Base-by-base conservation (phyloP, 2,329 filamentous ascomycete genomes). In the Xylariales sp. region DNA sequence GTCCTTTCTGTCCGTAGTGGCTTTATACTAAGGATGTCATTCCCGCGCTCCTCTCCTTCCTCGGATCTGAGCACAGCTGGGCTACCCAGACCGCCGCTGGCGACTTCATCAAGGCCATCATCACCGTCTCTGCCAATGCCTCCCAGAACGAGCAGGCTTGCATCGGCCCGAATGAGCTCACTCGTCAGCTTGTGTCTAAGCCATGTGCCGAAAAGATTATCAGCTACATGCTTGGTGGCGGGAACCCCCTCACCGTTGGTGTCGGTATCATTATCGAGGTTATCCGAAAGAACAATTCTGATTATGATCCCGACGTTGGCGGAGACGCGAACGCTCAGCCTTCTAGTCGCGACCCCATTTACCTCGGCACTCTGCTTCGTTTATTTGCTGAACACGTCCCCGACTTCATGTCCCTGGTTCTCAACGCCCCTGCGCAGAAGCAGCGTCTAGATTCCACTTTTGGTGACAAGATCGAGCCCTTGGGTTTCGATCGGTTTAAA, bases 121-220 rank as follows among this genome's bases (percentile, higher is more conserved):
- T 99, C 73, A 99, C 96, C 32, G 97, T 99, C 66, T 98, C 96
- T 1, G 96, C 96, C 68, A 99, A 99, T 77, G 96, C 96, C 3
- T 97, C 95, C 1, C 96, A 97, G 74, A 97, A 97, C 76, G 96
- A 99, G 76, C 94, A 97, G 78, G 96, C 95, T n/a, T 97, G 97
- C 75, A 98, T 99, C 78, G 96, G 96, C 3, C 96, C 96, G 3
- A 99, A 99, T 78, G 96, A 97, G 77, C 87, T 99, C 57, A 99
- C 96, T 5, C 90, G 96, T 48, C 94, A 99, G 80, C 86, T 99
- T 3, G 96, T 99, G 1, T 98, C 96, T 0, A 89, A 91, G 69
- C 81, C 88, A 16, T 98, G 94, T 74, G 89, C 97, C 59, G 88
- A 95, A 76, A 89, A 89, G 67, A 86, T 99, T n/a, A 93, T 98